These are phyloP conservation scores for Tephrocybe sp. DNA, from an alignment of 768 basidiomycete genomes.

Conservation along the genomic window DNA sequence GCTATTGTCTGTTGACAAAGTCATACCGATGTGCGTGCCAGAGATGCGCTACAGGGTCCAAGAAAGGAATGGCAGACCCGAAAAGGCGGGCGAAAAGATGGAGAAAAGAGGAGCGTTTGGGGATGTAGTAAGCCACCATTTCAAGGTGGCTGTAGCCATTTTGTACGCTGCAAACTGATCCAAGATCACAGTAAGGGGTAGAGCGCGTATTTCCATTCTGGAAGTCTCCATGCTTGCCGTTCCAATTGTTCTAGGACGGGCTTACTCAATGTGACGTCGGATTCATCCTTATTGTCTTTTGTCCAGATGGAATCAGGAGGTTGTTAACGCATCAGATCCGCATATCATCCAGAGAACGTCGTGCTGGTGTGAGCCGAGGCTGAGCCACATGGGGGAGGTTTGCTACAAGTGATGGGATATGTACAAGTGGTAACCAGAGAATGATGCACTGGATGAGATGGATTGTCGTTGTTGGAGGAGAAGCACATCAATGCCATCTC, in stretches of 20 bases:
- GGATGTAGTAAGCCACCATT: slow-evolving; percentile 17
- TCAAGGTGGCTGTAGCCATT: slow-evolving; percentile 2
- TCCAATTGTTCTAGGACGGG: slow-evolving; percentile 34
- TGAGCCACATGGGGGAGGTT: not conserved
- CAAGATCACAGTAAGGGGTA: slow-evolving; percentile 18
- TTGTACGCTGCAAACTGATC: slow-evolving; percentile 17
- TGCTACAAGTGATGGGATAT: slow-evolving; percentile 3
- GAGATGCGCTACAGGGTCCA: slow-evolving; percentile 13
- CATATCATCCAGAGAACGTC: not conserved
- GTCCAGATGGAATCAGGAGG: slow-evolving; percentile 16
- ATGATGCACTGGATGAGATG: too few relatives aligned
- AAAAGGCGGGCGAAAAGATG: slow-evolving; percentile 18
- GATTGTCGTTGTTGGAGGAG: too few relatives aligned
- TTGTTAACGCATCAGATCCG: slow-evolving; percentile 14
- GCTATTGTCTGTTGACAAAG: slow-evolving; percentile 32
- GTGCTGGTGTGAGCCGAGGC: not conserved
- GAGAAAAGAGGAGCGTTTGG: slow-evolving; percentile 16
- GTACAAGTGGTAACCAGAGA: not conserved
- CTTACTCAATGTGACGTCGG: slow-evolving; percentile 26
- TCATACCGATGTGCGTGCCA: slow-evolving; percentile 17
- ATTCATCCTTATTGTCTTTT: slow-evolving; percentile 41
- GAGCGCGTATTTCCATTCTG: slow-evolving; percentile 6
- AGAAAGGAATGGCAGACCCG: slow-evolving; percentile 33
- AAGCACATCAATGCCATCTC: not conserved
- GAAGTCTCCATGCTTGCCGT: slow-evolving; percentile 11